Percentiles rank a stretch among this genome's conserved stretches.
Evolutionary conservation across 176 grass and related monocot species (phyloP).

Genomic region (bread wheat (Triticum aestivum)): DNA sequence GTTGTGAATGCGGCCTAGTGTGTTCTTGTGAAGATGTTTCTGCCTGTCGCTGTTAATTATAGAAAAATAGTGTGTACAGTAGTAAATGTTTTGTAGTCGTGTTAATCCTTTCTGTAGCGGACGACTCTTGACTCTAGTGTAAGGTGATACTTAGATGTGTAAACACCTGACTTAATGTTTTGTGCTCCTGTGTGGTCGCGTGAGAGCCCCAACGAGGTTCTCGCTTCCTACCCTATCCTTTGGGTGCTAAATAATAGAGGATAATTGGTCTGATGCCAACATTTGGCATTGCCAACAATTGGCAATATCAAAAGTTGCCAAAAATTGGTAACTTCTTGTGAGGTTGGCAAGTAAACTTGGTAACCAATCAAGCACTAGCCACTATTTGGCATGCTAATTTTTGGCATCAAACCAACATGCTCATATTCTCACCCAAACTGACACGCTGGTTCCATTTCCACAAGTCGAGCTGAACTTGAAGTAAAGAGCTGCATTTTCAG

Average conservation of each 20-base stretch:
- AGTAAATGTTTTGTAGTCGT: conserved; percentile 31
- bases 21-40: conserved; percentile 26
- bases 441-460: not conserved
- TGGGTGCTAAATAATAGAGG: not conserved
- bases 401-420: too few relatives aligned
- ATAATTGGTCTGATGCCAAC: too few relatives aligned
- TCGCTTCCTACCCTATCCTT: not conserved
- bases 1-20: conserved; percentile 1
- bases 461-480: not conserved
- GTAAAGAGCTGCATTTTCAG: not conserved
- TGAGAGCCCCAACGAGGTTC: conserved; percentile 24
- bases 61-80: conserved; percentile 46
- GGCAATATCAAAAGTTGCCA: too few relatives aligned
- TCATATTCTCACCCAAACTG: not conserved
- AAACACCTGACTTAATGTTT: conserved; percentile 17
- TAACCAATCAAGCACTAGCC: too few relatives aligned
- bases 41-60: conserved; percentile 33
- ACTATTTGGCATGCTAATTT: too few relatives aligned
- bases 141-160: conserved; percentile 20
- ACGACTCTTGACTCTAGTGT: conserved; percentile 31
- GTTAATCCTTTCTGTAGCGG: conserved; percentile 28
- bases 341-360: too few relatives aligned
- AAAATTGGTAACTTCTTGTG: too few relatives aligned
- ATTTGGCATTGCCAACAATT: too few relatives aligned
- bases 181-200: conserved; percentile 2